These are phyloP conservation scores for Hyaloscypha finlandica DNA, from an alignment of 495 filamentous ascomycete genomes.

Conservation along the genomic window DNA sequence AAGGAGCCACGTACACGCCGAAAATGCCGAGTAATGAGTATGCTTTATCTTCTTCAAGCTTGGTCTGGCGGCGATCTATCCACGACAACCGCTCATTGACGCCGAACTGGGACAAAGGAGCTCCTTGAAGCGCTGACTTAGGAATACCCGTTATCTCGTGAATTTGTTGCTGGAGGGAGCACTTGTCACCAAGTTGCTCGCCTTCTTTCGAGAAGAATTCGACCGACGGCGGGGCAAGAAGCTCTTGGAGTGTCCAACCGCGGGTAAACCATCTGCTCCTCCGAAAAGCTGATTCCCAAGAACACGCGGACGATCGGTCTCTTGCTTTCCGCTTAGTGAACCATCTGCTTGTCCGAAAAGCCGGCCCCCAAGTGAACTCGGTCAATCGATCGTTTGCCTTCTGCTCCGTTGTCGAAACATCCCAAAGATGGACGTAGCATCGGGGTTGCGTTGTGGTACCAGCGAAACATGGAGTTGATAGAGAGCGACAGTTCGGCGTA, in stretches of 20 bases:
- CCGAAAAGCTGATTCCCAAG: conserved; percentile 4
- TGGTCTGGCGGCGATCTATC: conserved; percentile 14
- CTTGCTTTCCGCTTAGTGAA: no score
- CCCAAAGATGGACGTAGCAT: background rate
- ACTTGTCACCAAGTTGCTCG: conserved; percentile 16
- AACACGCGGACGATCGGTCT: background rate
- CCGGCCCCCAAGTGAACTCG: no score
- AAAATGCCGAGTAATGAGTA: background rate
- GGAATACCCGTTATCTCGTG: conserved; percentile 7
- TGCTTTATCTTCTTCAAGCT: no score
- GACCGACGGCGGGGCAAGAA: conserved; percentile 12
- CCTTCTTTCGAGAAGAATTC: conserved; percentile 6
- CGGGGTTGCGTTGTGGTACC: background rate
- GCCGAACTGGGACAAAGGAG: conserved; percentile 14
- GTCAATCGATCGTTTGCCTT: no score
- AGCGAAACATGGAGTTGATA: conserved; percentile 3
- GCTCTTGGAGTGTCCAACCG: no score
- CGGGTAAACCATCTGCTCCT: background rate
- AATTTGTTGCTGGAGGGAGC: conserved; percentile 7
- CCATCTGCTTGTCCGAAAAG: no score
- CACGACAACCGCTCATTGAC: conserved; percentile 13
- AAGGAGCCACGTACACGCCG: background rate
- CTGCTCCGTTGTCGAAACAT: no score
- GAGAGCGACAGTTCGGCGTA: conserved; percentile 5
- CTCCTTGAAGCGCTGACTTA: no score